Percentiles rank a stretch among this genome's conserved stretches.
Conservation (phyloP, 1,284 basidiomycete species). For the Puccinia hordei region DNA sequence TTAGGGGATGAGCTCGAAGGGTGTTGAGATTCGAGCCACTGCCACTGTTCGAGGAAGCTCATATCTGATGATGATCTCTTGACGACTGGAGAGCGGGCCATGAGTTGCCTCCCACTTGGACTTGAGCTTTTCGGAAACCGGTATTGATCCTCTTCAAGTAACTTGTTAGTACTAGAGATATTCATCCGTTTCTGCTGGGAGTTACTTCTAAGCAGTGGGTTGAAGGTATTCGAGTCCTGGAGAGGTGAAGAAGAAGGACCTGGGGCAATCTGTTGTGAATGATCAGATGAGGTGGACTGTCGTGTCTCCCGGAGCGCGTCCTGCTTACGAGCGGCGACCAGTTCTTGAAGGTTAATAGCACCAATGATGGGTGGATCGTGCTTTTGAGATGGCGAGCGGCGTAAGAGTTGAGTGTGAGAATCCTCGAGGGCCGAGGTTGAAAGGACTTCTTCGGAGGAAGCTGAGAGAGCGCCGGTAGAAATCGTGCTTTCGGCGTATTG, state of each 20-base stretch:
- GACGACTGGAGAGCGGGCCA: constrained; percentile 30
- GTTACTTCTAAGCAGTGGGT: not conserved
- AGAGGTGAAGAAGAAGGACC: not conserved
- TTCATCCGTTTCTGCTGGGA: not conserved
- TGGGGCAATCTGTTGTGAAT: not conserved
- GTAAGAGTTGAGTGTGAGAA: not conserved
- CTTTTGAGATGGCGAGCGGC: constrained; percentile 14
- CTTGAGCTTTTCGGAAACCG: not conserved
- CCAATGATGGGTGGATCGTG: not conserved
- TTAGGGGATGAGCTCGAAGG: not conserved
- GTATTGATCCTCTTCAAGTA: not conserved
- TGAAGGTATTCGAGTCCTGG: not conserved
- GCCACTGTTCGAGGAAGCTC: constrained; percentile 34
- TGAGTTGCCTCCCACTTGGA: constrained; percentile 5
- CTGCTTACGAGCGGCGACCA: constrained; percentile 12
- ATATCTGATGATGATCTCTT: constrained; percentile 40
- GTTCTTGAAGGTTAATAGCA: not conserved
- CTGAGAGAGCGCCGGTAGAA: not conserved
- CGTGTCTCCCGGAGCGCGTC: constrained; percentile 4
- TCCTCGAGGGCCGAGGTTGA: constrained; percentile 15
- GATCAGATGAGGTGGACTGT: constrained; percentile 3
- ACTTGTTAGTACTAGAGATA: not conserved
- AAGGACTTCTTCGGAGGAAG: constrained; percentile 21
- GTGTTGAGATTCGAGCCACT: constrained; percentile 44
- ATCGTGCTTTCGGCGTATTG: constrained; percentile 8